Percentiles rank a stretch among this genome's conserved stretches.
Evolutionary conservation across 768 basidiomycete genomes (phyloP).

Genomic region (Kwoniella bestiolae): DNA sequence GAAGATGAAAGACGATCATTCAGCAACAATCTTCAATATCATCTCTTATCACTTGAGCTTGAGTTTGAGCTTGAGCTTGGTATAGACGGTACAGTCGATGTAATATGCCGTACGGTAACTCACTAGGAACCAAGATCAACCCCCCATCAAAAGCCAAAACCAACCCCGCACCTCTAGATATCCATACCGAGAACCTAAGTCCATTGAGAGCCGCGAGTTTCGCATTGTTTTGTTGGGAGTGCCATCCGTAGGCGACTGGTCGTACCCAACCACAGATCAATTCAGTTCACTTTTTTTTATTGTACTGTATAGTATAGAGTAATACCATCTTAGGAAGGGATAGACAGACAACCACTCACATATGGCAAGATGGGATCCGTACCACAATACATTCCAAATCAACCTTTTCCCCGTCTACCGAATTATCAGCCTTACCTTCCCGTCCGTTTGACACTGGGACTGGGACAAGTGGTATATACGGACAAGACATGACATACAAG

Average conservation of each 20-base stretch:
- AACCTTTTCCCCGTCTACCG: slow-evolving; percentile 42
- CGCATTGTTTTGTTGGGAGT: slow-evolving; percentile 68
- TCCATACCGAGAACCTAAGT: slow-evolving; percentile 84
- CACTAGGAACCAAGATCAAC: slow-evolving; percentile 77
- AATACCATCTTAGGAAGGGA: no score
- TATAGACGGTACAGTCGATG: no score
- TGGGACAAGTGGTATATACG: no score
- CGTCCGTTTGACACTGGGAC: no score
- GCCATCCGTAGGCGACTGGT: slow-evolving; percentile 79
- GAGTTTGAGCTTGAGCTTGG: no score
- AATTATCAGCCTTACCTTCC: no score
- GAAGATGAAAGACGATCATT: slow-evolving; percentile 7
- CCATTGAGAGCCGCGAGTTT: slow-evolving; percentile 75
- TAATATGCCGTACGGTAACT: no score
- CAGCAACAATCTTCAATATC: not conserved
- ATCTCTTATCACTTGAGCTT: no score
- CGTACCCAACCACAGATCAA: not conserved
- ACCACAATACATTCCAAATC: slow-evolving; percentile 63
- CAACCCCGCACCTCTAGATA: slow-evolving; percentile 86
- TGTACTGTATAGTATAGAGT: no score
- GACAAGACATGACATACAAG: slow-evolving; percentile 10
- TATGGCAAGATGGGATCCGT: slow-evolving; percentile 72
- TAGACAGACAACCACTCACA: no score
- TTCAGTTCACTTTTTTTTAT: no score
- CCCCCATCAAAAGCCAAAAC: slow-evolving; percentile 85